phyloP scores from a whole-genome alignment of 148 eudicot species.

The Amaranthus palmeri region DNA sequence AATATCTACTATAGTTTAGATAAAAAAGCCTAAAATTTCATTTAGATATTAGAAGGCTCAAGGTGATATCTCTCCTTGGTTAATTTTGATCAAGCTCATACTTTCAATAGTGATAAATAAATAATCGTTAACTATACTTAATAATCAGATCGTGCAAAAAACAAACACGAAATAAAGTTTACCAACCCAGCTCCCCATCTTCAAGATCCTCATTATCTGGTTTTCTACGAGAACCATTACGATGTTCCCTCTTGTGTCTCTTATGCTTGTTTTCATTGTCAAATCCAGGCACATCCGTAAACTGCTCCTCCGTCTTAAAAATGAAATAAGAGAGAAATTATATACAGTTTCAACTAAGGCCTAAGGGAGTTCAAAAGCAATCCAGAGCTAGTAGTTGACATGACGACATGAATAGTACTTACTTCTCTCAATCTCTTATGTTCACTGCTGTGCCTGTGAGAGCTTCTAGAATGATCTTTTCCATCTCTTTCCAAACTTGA shows the following conservation, averaged over 20 bases:
- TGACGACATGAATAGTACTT: constrained; percentile 10
- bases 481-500: constrained; percentile 50
- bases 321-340: constrained; percentile 7
- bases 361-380: constrained; percentile 3
- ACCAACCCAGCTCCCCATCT: constrained; percentile 59
- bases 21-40: no score
- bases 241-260: constrained; percentile 62
- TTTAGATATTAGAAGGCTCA: neutral
- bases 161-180: neutral
- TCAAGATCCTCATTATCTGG: constrained; percentile 48
- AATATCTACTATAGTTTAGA: no score
- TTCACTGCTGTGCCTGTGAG: constrained; percentile 59
- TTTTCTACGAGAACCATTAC: constrained; percentile 47
- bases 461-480: constrained; percentile 55
- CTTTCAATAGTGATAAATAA: neutral
- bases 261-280: constrained; percentile 61
- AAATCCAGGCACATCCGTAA: constrained; percentile 36
- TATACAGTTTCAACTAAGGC: no score
- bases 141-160: neutral
- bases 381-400: neutral
- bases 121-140: neutral
- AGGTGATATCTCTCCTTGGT: neutral
- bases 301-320: constrained; percentile 36
- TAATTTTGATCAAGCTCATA: neutral
- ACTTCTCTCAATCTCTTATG: constrained; percentile 70